Evolutionary conservation across 176 grass and related monocot species (phyloP).

Genomic region (Paspalum vaginatum): DNA sequence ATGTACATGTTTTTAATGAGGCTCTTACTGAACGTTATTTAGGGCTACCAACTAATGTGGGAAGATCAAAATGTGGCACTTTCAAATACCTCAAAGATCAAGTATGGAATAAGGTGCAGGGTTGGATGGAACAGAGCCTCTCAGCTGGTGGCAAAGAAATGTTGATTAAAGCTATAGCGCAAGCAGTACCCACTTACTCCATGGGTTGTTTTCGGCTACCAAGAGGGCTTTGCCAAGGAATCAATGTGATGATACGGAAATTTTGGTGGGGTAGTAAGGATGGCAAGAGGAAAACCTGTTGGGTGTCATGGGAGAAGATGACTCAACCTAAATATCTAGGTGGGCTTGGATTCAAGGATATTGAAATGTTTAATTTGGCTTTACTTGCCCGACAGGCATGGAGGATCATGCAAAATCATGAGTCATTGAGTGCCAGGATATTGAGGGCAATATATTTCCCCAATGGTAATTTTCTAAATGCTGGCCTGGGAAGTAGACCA

Average conservation of each 20-base stretch:
- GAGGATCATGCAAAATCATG: too few relatives aligned
- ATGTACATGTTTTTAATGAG: not conserved
- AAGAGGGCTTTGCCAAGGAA: not conserved
- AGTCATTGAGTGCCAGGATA: too few relatives aligned
- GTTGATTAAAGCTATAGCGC: not conserved
- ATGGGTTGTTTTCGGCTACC: not conserved
- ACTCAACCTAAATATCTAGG: too few relatives aligned
- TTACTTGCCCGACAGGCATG: too few relatives aligned
- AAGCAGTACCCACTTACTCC: not conserved
- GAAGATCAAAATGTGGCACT: not conserved
- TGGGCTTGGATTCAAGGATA: too few relatives aligned
- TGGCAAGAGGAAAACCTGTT: not conserved
- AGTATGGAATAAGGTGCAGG: not conserved
- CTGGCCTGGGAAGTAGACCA: too few relatives aligned
- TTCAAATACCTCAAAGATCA: not conserved
- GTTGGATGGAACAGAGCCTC: not conserved
- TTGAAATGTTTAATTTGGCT: too few relatives aligned
- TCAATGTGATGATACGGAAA: not conserved
- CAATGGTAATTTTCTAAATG: too few relatives aligned
- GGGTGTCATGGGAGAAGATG: too few relatives aligned
- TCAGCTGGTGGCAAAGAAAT: constrained; percentile 1
- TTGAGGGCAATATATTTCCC: too few relatives aligned
- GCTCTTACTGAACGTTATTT: not conserved
- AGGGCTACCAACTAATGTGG: not conserved
- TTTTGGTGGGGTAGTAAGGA: not conserved